Evolutionary conservation across 805 yeast genomes (phyloP), one percentile per base, ranked within the genome.

Genomic region (Kregervanrija pseudodelftensis): DNA sequence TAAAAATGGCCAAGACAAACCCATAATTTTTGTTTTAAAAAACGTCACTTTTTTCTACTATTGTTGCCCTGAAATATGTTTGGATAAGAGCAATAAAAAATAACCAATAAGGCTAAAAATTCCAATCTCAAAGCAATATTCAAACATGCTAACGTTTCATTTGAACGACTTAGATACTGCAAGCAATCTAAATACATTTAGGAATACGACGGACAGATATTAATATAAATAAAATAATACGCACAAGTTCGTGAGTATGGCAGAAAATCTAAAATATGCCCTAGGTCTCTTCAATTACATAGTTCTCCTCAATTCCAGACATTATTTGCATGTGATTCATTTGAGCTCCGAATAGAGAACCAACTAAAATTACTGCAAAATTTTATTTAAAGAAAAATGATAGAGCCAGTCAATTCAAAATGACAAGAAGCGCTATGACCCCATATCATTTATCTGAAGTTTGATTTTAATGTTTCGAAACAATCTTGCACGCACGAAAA

Each of bases 381-480:
- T 12, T 65, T 63, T 47, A 71, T 76, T n/a, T n/a, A n/a, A n/a
- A n/a, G n/a, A n/a, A n/a, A n/a, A n/a, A n/a, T n/a, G 91, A 82
- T n/a, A 82, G 68, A 5, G 79, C 71, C 47, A 85, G 46, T 45
- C 87, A 87, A 1, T 76, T 65, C 0, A 85, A 54, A 0, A 79
- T 37, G 3, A 84, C 88, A 2, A 84, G 59, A 45, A 79, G 81
- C 46, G 80, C 84, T 81, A 87, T 80, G 2, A 84, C 75, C 0
- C 95, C 95, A 59, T 85, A 86, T 1, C 85, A 95, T 9, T 77
- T 68, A 48, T 79, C 83, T 1, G 85, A 86, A 63, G 54, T 31
- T 35, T 3, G 46, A 51, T 14, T 54, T 50, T 5, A 69, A 80
- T 68, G 5, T 82, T 65, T 44, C 66, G 28, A 22, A 17, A 17